Base-by-base conservation (phyloP, 345 rosid species). In the Arabis hirsuta region DNA sequence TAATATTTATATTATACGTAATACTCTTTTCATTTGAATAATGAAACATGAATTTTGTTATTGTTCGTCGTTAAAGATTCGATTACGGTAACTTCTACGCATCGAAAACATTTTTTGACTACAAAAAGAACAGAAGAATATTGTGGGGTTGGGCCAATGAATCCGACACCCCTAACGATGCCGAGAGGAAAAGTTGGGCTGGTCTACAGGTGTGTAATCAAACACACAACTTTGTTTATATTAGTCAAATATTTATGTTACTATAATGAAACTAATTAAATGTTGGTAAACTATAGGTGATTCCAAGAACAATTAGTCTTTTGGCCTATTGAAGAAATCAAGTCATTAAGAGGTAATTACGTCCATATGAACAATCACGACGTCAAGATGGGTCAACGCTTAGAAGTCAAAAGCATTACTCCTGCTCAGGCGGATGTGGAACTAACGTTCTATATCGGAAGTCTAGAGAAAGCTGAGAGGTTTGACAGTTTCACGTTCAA, bases 61-160 rank as follows among this genome's bases (percentile, higher is more conserved):
- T 11, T 87, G 91, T 43, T 92, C 96, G 3, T 82, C 91, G 41
- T 45, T 82, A 34, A 7, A 82, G 96, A 57, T 85, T 66, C 36
- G 98, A 91, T 51, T 91, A 91, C 27, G 97, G 94, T 1, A 95
- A 88, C 32, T 90, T 79, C 50, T 88, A 91, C 16, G 99, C 99
- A 2, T 91, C 98, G 0, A 91, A 95, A 64, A 79, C 96, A 2
- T 91, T 95, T 79, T 95, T 81, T 29, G 91, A 88, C 47, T 59
- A 77, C 6, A 69, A 31, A 11, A 87, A 77, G 73, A 73, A 80
- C 3, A 58, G 92, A 55, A 80, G 98, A 73, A 34, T 90, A 13
- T 53, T 90, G 9, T 91, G 92, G 90, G 94, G 92, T 69, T 90
- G 97, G 98, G 84, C 84, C 14, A 91, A 94, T 62, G 96, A 93